Evolutionary conservation across 257 asterid genomes (phyloP), one percentile per base, ranked within the genome.

Genomic region (Anisodus tanguticus): DNA sequence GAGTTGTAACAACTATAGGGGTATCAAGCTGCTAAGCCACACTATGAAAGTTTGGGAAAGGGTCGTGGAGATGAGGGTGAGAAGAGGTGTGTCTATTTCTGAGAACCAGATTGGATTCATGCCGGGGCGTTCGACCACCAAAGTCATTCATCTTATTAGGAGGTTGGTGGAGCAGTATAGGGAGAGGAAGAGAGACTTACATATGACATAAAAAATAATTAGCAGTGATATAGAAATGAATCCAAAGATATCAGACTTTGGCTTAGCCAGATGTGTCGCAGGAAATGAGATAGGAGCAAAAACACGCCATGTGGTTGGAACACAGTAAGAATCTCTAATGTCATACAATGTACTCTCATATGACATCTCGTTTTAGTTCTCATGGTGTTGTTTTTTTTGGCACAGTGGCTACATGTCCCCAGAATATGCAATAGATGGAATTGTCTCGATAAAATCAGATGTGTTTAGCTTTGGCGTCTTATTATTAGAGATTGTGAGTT

Each of bases 231-330:
- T 58, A 19, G 88, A 82, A n/a, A 82, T 87, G 89, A 85, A 85
- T 70, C 89, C 89, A 8, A 87, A 85, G 71, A 87, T 87, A 82
- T 87, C 89, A 43, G 89, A 87, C 62, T 87, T 87, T 51, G 89
- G 89, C 57, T 58, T 87, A 67, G 89, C 89, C 22, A 49, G 88
- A 85, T 59, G 77, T 60, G 83, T 85, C n/a, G 83, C 83, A n/a
- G 89, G 89, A 72, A 87, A 85, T 45, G 89, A 87, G 67, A 87
- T 87, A 9, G 88, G 86, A 78, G 88, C 89, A 60, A 87, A 87
- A 76, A 85, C 89, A 39, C 71, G 67, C 80, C 87, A 62, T 55
- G 87, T 87, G 17, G 87, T 86, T 0, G 88, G 88, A 51, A 83
- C 88, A 86, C 72, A 85, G 87, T 86, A 86, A 15, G 82, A 81